phyloP scores from a whole-genome alignment of 495 filamentous ascomycete genomes.

The Neurospora africana region DNA sequence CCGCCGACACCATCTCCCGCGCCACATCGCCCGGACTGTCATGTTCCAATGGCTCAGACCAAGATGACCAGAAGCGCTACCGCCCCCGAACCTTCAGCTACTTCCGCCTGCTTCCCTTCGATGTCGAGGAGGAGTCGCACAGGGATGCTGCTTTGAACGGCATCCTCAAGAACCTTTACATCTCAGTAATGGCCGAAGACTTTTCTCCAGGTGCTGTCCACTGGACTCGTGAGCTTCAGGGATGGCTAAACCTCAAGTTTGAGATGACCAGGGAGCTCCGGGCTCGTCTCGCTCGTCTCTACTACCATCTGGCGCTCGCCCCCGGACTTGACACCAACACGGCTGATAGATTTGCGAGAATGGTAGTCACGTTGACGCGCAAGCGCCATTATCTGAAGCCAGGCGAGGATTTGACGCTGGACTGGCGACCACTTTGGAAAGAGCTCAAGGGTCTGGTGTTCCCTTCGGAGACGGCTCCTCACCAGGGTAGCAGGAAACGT shows the following conservation, averaged over 20 bases:
- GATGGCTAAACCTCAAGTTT: slow-evolving; percentile 94
- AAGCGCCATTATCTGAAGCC: slow-evolving; percentile 92
- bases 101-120: slow-evolving; percentile 76
- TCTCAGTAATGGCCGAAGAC: slow-evolving; percentile 82
- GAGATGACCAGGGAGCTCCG: slow-evolving; percentile 77
- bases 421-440: slow-evolving; percentile 87
- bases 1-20: slow-evolving; percentile 36
- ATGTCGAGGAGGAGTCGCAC: slow-evolving; percentile 64
- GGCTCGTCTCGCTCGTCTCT: slow-evolving; percentile 75
- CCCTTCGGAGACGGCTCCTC: slow-evolving; percentile 58
- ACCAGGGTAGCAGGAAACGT: slow-evolving; percentile 34
- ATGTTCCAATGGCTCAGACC: slow-evolving; percentile 18
- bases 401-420: slow-evolving; percentile 74
- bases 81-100: slow-evolving; percentile 90
- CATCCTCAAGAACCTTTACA: slow-evolving; percentile 86
- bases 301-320: slow-evolving; percentile 87
- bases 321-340: slow-evolving; percentile 75
- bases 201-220: slow-evolving; percentile 88
- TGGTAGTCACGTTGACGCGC: slow-evolving; percentile 89
- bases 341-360: slow-evolving; percentile 86
- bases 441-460: slow-evolving; percentile 84
- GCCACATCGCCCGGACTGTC: slow-evolving; percentile 37
- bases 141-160: slow-evolving; percentile 65
- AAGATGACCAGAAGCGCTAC: slow-evolving; percentile 48
- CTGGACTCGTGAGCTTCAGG: slow-evolving; percentile 93